phyloP scores from a whole-genome alignment of 208 protist genomes.

The Acanthamoeba castellanii region DNA sequence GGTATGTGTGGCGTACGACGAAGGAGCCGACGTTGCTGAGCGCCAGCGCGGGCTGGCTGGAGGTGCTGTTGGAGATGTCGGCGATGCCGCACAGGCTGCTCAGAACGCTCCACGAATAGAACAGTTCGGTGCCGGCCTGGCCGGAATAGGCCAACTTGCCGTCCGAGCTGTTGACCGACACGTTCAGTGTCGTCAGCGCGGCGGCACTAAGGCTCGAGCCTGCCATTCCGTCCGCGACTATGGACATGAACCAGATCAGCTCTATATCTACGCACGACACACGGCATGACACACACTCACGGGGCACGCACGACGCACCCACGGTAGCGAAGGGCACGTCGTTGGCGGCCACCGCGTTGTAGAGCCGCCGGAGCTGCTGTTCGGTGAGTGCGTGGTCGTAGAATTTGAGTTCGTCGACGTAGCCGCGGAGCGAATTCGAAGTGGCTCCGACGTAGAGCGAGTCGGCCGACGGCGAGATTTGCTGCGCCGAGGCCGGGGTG shows the following conservation, averaged over 20 bases:
- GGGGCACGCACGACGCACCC: neutral
- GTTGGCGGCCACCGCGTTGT: neutral
- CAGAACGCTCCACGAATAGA: slow-evolving; percentile 1
- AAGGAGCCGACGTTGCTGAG: neutral
- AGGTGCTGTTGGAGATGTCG: neutral
- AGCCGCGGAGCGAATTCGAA: neutral
- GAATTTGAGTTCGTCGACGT: slow-evolving; percentile 20
- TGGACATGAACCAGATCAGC: neutral
- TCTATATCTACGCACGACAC: neutral
- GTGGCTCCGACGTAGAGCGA: neutral
- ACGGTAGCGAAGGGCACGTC: neutral
- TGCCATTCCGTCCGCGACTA: neutral
- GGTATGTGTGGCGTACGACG: neutral
- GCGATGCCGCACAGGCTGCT: neutral
- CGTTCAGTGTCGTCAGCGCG: neutral
- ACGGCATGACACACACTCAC: no score
- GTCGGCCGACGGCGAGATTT: neutral
- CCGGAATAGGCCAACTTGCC: neutral
- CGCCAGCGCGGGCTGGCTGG: neutral
- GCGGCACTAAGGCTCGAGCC: neutral
- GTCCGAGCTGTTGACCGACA: neutral
- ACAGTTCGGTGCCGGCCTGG: neutral
- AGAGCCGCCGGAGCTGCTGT: neutral
- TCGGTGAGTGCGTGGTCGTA: neutral
- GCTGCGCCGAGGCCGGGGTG: neutral